Base-by-base conservation (phyloP, 768 basidiomycete species). In the Tulasnella sp. region DNA sequence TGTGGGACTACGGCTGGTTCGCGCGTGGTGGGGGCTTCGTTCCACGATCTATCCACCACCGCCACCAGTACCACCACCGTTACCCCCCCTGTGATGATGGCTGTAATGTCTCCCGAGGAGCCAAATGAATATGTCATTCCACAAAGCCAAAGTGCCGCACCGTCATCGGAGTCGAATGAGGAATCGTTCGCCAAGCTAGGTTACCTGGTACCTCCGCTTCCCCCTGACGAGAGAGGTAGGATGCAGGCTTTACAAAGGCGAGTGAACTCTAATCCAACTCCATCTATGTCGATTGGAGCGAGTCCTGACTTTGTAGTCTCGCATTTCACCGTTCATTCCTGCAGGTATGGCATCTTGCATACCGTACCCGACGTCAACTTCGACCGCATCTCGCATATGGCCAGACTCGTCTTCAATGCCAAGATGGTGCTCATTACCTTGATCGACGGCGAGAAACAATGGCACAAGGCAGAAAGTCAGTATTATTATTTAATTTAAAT, bases 371-470 rank as follows among this genome's bases (percentile, higher is more conserved):
- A 97, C 69, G 75, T 81, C 63, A 94, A 95, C 69, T 96, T 97
- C 68, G 93, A 96, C 70, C 81, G 94, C 17, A 94, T 96, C 64
- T 38, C 7, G 15, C 34, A 38, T 38, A 38, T 15, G 34, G 88
- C 87, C 42, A 94, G 94, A 73, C 75, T 96, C 42, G 94, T 97
- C 5, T 97, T 97, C 71, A 86, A 79, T 67, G 88, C 92, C 1
- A 88, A 88, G 68, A 84, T 86, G 13, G 92, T 94, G 1, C 70
- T 82, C 23, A 87, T 97, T 21, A 81, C 85, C 7, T 73, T 95
- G 38, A 77, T 92, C n/a, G 92, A 95, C 68, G 83, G 82, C 11
- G 81, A 83, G 44, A 85, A 88, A 61, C 86, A 90, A 86, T 95
- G 90, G 87, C 84, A 87, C 69, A 96, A 96, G 73, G 84, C 88